phyloP scores from a whole-genome alignment of 164 flowering plant species.

The Santalum album region DNA sequence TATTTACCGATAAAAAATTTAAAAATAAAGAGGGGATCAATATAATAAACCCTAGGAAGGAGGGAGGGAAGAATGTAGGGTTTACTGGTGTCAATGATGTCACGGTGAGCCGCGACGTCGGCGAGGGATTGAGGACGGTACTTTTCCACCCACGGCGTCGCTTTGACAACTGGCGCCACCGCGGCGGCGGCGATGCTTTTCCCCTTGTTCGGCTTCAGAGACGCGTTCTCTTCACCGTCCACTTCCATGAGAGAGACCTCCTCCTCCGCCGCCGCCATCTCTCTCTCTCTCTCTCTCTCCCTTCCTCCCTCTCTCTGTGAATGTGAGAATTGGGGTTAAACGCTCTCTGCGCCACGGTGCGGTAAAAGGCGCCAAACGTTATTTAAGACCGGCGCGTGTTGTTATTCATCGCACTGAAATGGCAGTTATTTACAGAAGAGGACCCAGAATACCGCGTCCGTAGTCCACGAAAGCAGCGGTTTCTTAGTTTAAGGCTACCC shows the following conservation, averaged over 20 bases:
- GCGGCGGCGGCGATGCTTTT: conserved; percentile 25
- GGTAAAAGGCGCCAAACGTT: no score
- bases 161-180: conserved; percentile 18
- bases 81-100: conserved; percentile 84
- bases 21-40: not conserved
- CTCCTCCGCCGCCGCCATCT: conserved; percentile 27
- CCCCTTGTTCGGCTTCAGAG: conserved; percentile 48
- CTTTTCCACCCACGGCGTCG: conserved; percentile 94
- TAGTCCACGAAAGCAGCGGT: no score
- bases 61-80: not conserved
- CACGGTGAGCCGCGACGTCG: conserved; percentile 97
- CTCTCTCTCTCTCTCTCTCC: not conserved
- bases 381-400: no score
- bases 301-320: no score
- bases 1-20: no score
- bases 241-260: conserved; percentile 46
- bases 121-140: conserved; percentile 95
- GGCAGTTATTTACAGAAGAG: no score
- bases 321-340: no score
- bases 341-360: no score
- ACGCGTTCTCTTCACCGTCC: conserved; percentile 26
- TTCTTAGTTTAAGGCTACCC: no score
- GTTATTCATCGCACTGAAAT: no score
- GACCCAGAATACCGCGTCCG: no score
- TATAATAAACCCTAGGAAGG: conserved; percentile 10